phyloP scores from a whole-genome alignment of 2,329 filamentous ascomycete species.

The Epichloe uncinata region DNA sequence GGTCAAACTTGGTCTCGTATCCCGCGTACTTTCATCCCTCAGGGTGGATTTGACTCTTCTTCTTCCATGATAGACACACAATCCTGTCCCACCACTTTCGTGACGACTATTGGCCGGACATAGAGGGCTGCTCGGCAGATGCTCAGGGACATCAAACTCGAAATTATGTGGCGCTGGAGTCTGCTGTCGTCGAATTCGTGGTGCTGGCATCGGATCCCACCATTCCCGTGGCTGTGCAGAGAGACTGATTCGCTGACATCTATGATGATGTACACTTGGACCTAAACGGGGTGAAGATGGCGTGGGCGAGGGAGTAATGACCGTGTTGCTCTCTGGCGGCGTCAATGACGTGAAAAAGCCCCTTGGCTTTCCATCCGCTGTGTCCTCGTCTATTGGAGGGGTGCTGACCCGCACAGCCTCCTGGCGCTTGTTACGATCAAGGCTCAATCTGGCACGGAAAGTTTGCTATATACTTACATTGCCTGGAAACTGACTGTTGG shows the following conservation, averaged over 20 bases:
- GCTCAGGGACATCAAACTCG: conserved; percentile 36
- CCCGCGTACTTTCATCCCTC: not conserved
- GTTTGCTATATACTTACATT: conserved; percentile 14
- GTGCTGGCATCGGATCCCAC: conserved; percentile 21
- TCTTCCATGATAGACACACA: conserved; percentile 38
- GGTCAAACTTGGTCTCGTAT: not conserved
- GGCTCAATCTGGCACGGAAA: not conserved
- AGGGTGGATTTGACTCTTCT: conserved; percentile 10
- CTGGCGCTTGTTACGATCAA: conserved; percentile 14
- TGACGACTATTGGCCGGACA: conserved; percentile 36
- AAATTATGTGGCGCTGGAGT: conserved; percentile 17
- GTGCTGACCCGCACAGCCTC: conserved; percentile 36
- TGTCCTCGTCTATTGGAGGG: conserved; percentile 31
- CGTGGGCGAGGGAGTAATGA: not conserved
- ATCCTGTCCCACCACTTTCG: conserved; percentile 28
- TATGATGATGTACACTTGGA: conserved; percentile 9
- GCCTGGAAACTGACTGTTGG: conserved; percentile 19
- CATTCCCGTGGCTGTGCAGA: conserved; percentile 19
- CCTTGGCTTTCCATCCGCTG: conserved; percentile 22
- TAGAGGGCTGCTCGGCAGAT: conserved; percentile 36
- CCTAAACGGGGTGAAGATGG: conserved; percentile 4
- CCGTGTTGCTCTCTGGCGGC: conserved; percentile 11
- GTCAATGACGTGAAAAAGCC: conserved; percentile 31
- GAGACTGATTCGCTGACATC: conserved; percentile 12
- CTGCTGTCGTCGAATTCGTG: conserved; percentile 10